Percentiles rank a stretch among this genome's conserved stretches.
phyloP scores from a whole-genome alignment of 163 green algal species.

The Botryococcus braunii region DNA sequence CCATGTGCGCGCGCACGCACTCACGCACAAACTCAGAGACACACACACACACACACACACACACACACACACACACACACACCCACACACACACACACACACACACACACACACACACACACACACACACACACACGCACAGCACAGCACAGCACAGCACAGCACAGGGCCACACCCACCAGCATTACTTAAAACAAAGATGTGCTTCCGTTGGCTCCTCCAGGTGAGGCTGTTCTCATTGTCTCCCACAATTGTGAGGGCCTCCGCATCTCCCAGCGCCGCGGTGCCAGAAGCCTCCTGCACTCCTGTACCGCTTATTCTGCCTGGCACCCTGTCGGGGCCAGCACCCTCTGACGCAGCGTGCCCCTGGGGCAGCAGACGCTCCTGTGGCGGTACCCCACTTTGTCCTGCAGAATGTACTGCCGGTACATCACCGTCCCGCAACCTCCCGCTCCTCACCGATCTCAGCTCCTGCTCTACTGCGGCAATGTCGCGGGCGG shows the following conservation, averaged over 20 bases:
- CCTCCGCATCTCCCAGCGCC: neutral
- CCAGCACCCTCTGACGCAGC: too few species aligned
- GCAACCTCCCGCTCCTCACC: too few species aligned
- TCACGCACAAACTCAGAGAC: neutral
- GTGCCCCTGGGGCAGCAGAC: too few species aligned
- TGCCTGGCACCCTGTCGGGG: too few species aligned
- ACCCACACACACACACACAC: neutral
- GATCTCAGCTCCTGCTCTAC: too few species aligned
- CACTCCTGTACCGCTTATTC: too few species aligned
- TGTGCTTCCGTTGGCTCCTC: constrained; percentile 18
- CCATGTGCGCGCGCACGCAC: too few species aligned
- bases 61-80: neutral
- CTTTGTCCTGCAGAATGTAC: too few species aligned
- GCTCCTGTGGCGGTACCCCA: too few species aligned
- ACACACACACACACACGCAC: neutral
- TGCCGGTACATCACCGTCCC: too few species aligned
- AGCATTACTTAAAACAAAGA: constrained; percentile 22
- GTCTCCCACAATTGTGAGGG: neutral
- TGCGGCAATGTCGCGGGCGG: too few species aligned
- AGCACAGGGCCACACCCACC: neutral
- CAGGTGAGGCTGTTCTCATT: constrained; percentile 6
- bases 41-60: neutral
- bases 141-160: neutral
- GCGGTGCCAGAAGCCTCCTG: too few species aligned
- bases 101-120: neutral